Base-by-base conservation (phyloP, 2,329 filamentous ascomycete species). In the Colletotrichum noveboracense region DNA sequence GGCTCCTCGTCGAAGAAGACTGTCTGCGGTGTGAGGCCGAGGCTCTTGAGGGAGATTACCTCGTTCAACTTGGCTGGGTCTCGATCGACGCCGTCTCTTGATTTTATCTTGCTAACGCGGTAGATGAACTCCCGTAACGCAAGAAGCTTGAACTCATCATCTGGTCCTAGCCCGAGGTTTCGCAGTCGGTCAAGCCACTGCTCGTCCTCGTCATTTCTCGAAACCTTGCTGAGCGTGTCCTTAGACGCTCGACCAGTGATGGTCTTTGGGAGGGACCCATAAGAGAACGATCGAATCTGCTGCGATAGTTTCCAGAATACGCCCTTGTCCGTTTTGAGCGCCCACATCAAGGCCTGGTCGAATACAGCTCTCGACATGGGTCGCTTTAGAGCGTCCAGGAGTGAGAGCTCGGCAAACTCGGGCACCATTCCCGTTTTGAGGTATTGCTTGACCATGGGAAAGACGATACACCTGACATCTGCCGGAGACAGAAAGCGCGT, bases 201-300 rank as follows among this genome's bases (percentile, higher is more conserved):
- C 77, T 98, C 96, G 81, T 99, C 97, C 83, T 98, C 96, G 10
- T 98, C 96, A 78, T 96, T 98, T 81, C 93, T 96, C 1, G 90
- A 86, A 5, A 94, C 86, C 78, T 91, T 92, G 77, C 88, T 89
- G 32, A 97, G 85, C 12, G 91, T 88, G 76, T 93, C 92, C 80
- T 87, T 89, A 62, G 90, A 87, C 61, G 90, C 89, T 76, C 91
- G 88, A 3, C 88, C 86, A 13, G 90, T 88, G 26, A 91, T 80
- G 18, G 88, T 89, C 6, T 79, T 80, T 18, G 90, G 87, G 7
- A 91, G 89, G 2, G 91, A 90, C 1, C 91, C 93, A 78, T 96
- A 94, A 2, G 93, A 91, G 56, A 87, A 82, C 14, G 88, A 87
- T 26, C 92, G 92, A 76, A 95, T 90, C 69, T 94, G 92, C 78